A percentile compares a stretch with the other conserved stretches of the same genome.
Evolutionary conservation across 2,329 filamentous ascomycete species (phyloP).

Genomic region (Parastagonospora nodorum): DNA sequence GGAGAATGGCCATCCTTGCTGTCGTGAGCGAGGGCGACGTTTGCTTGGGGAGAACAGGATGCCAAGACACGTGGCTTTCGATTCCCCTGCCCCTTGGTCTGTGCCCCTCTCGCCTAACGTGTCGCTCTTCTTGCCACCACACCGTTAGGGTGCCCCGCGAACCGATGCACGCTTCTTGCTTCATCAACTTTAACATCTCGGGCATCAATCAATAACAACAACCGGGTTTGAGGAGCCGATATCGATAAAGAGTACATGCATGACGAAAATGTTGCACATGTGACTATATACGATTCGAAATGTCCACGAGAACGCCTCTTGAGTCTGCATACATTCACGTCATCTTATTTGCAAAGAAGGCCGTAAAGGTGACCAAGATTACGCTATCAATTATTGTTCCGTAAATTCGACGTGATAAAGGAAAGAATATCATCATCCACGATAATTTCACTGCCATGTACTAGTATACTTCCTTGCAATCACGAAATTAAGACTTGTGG

Average conservation of each 20-base stretch:
- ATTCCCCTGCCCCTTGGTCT: conserved; percentile 1
- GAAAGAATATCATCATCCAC: too few relatives aligned
- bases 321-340: not conserved
- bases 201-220: not conserved
- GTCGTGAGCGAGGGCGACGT: not conserved
- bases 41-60: not conserved
- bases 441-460: too few relatives aligned
- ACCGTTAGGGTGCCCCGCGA: not conserved
- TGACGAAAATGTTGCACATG: not conserved
- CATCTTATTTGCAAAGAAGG: not conserved
- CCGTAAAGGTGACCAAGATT: too few relatives aligned
- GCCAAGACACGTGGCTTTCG: not conserved
- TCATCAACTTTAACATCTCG: not conserved
- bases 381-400: too few relatives aligned
- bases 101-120: not conserved
- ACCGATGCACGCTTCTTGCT: not conserved
- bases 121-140: not conserved
- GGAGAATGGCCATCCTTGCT: conserved; percentile 4
- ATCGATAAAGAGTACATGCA: not conserved
- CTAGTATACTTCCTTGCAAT: too few relatives aligned
- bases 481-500: too few relatives aligned
- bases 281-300: too few relatives aligned
- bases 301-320: too few relatives aligned
- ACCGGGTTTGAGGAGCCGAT: not conserved
- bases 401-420: too few relatives aligned